phyloP scores from a whole-genome alignment of 768 basidiomycete genomes.

The Candolleomyces aberdarensis region DNA sequence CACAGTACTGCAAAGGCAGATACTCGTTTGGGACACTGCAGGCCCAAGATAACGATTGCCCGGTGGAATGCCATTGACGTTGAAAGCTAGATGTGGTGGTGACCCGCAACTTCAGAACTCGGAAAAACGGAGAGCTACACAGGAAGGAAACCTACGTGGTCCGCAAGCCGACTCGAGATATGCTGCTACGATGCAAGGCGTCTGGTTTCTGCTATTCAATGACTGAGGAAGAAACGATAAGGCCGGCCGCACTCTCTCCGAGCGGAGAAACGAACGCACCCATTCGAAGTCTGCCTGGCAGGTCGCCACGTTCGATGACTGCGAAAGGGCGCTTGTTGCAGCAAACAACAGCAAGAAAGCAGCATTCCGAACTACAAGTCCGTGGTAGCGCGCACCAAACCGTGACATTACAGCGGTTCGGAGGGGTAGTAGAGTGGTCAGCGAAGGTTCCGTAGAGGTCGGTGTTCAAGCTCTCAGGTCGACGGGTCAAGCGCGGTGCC shows the following conservation, averaged over 20 bases:
- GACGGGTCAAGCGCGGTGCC: too few relatives aligned
- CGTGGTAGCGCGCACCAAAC: neutral
- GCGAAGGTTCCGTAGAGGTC: too few relatives aligned
- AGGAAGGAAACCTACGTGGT: conserved; percentile 21
- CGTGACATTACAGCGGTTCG: too few relatives aligned
- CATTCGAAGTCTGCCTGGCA: conserved; percentile 35
- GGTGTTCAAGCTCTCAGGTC: too few relatives aligned
- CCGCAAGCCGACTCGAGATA: conserved; percentile 45
- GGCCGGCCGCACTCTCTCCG: too few relatives aligned
- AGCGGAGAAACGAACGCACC: conserved; percentile 21
- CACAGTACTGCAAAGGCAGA: conserved; percentile 55
- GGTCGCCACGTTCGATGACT: conserved; percentile 32
- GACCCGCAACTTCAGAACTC: neutral
- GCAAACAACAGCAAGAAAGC: conserved; percentile 11
- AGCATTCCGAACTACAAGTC: neutral
- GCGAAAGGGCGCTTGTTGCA: conserved; percentile 23
- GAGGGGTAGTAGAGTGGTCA: too few relatives aligned
- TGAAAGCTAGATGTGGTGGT: conserved; percentile 27
- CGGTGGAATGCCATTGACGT: conserved; percentile 35
- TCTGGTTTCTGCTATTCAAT: conserved; percentile 41
- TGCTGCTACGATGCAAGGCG: conserved; percentile 48
- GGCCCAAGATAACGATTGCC: conserved; percentile 44
- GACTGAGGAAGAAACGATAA: conserved; percentile 22
- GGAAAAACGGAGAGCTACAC: neutral
- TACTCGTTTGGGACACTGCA: conserved; percentile 24